Base-by-base conservation (phyloP, 2,329 filamentous ascomycete genomes). In the Neonectria neomacrospora region DNA sequence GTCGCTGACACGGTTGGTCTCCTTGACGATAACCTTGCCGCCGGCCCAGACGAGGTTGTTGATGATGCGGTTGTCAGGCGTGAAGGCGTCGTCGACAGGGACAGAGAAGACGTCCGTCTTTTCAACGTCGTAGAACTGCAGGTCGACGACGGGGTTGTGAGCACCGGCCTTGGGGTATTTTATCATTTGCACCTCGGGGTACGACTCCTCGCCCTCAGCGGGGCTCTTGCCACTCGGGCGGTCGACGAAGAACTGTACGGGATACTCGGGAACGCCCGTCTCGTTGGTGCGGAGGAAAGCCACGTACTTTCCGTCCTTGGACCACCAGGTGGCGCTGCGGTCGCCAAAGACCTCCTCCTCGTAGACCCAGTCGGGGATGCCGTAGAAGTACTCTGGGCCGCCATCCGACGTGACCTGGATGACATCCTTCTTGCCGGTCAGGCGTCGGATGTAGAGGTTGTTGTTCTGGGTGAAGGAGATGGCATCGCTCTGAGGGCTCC, bases 141-240 rank as follows among this genome's bases (percentile, higher is more conserved):
- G 80, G 64, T 93, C 89, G 4, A 99, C 95, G 14, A 92, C 88
- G 0, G 96, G 96, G 77, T 99, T 99, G 50, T 95, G 94, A 2
- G 94, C 90, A 3, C 96, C 96, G 20, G 96, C 91, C 78, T 98
- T 98, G 51, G 96, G 96, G 73, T 99, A 99, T 79, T 99, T 99
- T 86, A 99, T 96, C 71, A 94, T 83, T 67, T 91, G 88, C 37
- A 95, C 90, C 74, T 98, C 94, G 0, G 96, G 96, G 75, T 99
- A 99, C 55, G 88, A 89, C 76, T 97, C 94, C 69, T 96, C 87
- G 20, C 93, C 94, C 28, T 72, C 61, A 9, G 82, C 77, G 4
- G 93, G 90, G 51, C 84, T 68, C 51, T 87, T 85, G 26, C 93
- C 93, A 68, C 92, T 96, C 2, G 96, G 95, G 45, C 93, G 86